Percentiles rank a stretch among this genome's conserved stretches.
Conservation (phyloP, 768 basidiomycete genomes). For the Vararia minispora region DNA sequence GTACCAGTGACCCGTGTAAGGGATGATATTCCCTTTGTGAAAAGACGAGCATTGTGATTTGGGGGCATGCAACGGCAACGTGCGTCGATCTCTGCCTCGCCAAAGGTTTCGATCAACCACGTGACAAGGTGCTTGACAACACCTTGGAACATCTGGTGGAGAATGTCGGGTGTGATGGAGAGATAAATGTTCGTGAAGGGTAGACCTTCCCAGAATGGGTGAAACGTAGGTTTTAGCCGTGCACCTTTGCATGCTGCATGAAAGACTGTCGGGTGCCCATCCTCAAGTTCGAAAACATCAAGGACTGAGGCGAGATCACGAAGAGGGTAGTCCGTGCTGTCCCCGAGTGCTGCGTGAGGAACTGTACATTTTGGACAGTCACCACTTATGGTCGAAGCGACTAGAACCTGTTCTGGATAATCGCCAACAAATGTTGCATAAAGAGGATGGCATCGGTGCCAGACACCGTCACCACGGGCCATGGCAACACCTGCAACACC, state of each 20-base stretch:
- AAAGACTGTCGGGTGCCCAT: neutral
- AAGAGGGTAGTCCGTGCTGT: too few relatives aligned
- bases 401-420: conserved; percentile 2
- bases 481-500: too few relatives aligned
- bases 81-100: conserved; percentile 25
- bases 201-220: neutral
- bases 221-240: neutral
- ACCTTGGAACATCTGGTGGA: conserved; percentile 15
- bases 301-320: neutral
- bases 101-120: conserved; percentile 21
- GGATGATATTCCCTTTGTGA: conserved; percentile 24
- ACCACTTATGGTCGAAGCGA: conserved; percentile 8
- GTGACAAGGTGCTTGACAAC: conserved; percentile 23
- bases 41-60: conserved; percentile 24
- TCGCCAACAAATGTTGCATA: neutral
- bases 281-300: neutral
- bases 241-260: neutral
- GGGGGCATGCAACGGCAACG: conserved; percentile 22
- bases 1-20: conserved; percentile 24
- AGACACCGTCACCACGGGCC: neutral
- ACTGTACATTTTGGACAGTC: conserved; percentile 7
- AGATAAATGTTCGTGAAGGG: neutral
- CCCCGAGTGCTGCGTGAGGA: conserved; percentile 1
- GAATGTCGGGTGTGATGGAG: neutral
- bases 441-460: neutral